Conservation (phyloP, 345 rosid species). For the Hibiscus tridactylites region DNA sequence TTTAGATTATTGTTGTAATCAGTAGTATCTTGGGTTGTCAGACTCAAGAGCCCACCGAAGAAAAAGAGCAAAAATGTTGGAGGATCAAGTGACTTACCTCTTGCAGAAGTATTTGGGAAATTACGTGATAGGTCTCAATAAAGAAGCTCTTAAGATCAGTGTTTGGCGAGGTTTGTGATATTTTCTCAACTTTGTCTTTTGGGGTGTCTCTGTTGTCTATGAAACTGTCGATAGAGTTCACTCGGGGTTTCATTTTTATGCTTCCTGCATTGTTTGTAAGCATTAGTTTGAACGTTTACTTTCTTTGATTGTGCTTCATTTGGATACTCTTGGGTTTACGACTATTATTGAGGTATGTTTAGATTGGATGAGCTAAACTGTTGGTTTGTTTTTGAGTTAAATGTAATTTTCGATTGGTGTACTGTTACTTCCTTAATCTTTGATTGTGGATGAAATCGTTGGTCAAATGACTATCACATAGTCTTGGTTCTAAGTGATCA, state of each 20-base stretch:
- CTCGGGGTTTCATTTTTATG: not conserved
- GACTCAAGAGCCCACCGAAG: not conserved
- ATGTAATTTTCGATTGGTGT: not conserved
- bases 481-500: not conserved
- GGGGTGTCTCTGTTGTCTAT: not conserved
- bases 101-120: slow-evolving; percentile 84
- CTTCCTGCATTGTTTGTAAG: not conserved
- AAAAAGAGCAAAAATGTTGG: slow-evolving; percentile 53
- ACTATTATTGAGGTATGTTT: not conserved
- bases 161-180: slow-evolving; percentile 72
- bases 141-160: slow-evolving; percentile 94
- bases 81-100: slow-evolving; percentile 90
- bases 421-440: not conserved
- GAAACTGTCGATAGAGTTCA: not conserved
- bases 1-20: not conserved
- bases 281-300: not conserved
- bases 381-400: not conserved
- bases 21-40: not conserved
- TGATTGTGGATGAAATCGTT: not conserved
- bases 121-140: slow-evolving; percentile 76
- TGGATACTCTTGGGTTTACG: not conserved
- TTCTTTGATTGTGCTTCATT: not conserved
- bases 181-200: not conserved
- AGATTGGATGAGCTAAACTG: not conserved
- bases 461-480: not conserved